Evolutionary conservation across 2,329 filamentous ascomycete genomes (phyloP).

Genomic region (Aspergillus neoniger): DNA sequence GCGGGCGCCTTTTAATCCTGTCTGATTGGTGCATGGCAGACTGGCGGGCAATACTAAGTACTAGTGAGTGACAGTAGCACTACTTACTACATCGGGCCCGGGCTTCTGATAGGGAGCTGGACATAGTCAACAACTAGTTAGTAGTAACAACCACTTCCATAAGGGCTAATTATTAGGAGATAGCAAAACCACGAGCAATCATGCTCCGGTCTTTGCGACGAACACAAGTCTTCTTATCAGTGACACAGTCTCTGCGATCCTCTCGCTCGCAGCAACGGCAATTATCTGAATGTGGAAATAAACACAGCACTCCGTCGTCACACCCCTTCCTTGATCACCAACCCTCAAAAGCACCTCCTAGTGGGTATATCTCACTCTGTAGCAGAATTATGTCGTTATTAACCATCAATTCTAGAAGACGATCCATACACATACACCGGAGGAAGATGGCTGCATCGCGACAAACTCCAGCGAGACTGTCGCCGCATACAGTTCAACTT

Average conservation of each 20-base stretch:
- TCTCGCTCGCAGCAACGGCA: background rate
- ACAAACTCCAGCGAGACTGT: slow-evolving; percentile 41
- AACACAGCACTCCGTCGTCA: background rate
- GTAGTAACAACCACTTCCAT: too few relatives aligned
- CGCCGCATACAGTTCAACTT: slow-evolving; percentile 47
- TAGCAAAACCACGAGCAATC: background rate
- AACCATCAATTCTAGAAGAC: slow-evolving; percentile 1
- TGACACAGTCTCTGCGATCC: background rate
- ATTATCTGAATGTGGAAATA: background rate
- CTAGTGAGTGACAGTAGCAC: too few relatives aligned
- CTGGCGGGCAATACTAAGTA: too few relatives aligned
- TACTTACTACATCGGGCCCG: too few relatives aligned
- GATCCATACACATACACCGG: slow-evolving; percentile 38
- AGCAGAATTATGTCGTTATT: background rate
- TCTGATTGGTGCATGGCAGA: too few relatives aligned
- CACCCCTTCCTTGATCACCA: background rate
- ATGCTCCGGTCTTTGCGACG: background rate
- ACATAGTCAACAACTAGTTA: too few relatives aligned
- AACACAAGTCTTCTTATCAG: background rate
- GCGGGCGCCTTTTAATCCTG: too few relatives aligned
- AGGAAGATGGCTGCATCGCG: slow-evolving; percentile 43
- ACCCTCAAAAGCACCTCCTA: background rate
- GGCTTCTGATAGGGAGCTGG: too few relatives aligned
- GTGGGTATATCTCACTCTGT: background rate
- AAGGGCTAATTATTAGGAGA: too few relatives aligned